phyloP scores from a whole-genome alignment of 441 rosid species.

The Viola pubescens region DNA sequence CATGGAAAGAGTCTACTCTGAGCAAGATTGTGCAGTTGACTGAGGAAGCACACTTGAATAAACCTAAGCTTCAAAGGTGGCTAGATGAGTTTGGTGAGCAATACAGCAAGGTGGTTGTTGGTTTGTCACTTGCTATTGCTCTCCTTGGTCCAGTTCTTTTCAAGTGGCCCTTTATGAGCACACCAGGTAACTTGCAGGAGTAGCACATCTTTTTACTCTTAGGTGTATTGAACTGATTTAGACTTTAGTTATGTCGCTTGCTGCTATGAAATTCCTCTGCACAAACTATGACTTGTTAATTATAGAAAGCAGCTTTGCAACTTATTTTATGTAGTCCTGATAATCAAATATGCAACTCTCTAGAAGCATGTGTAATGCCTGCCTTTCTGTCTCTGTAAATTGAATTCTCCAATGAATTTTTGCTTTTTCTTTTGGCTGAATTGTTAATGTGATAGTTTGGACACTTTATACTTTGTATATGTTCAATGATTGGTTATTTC shows the following conservation, averaged over 20 bases:
- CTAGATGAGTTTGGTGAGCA: slow-evolving; percentile 93
- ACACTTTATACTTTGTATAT: background rate
- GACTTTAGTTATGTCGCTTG: background rate
- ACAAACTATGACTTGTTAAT: too few species aligned
- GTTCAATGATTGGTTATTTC: slow-evolving; percentile 18
- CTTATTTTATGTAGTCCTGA: too few species aligned
- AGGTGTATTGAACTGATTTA: background rate
- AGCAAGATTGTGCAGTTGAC: slow-evolving; percentile 87
- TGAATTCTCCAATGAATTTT: too few species aligned
- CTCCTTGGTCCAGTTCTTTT: slow-evolving; percentile 81
- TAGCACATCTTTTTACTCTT: background rate
- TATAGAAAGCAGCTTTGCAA: too few species aligned
- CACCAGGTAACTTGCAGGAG: slow-evolving; percentile 52
- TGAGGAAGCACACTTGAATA: slow-evolving; percentile 86
- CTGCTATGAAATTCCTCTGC: too few species aligned
- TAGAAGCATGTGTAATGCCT: too few species aligned
- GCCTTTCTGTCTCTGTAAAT: too few species aligned
- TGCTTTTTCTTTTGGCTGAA: background rate
- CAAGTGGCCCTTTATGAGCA: slow-evolving; percentile 88
- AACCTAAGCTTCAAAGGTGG: slow-evolving; percentile 94
- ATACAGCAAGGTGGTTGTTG: slow-evolving; percentile 89
- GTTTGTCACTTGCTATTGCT: slow-evolving; percentile 71
- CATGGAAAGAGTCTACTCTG: slow-evolving; percentile 88
- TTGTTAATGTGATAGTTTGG: slow-evolving; percentile 1
- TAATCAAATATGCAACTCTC: too few species aligned